phyloP scores from a whole-genome alignment of 2,329 filamentous ascomycete genomes.

The Dothistroma septosporum region DNA sequence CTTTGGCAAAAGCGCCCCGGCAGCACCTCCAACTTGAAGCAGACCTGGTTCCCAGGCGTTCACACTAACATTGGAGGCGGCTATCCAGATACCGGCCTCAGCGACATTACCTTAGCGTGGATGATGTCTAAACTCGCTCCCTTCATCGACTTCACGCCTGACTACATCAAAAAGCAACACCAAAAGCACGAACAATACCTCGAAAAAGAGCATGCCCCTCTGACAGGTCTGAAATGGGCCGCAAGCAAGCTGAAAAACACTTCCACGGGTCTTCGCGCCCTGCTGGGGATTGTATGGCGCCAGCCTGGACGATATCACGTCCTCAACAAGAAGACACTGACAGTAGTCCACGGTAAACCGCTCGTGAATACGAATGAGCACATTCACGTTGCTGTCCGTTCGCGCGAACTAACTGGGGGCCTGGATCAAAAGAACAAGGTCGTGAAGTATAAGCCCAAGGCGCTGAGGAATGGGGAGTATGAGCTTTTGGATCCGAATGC shows the following conservation, averaged over 20 bases:
- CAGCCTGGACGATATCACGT: constrained; percentile 14
- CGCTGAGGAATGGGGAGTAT: constrained; percentile 8
- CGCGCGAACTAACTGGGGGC: constrained; percentile 11
- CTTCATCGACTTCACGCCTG: constrained; percentile 34
- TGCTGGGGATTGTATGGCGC: constrained; percentile 10
- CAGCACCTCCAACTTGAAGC: constrained; percentile 38
- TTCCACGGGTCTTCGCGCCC: constrained; percentile 8
- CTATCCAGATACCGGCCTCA: constrained; percentile 31
- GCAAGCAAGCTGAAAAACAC: constrained; percentile 12
- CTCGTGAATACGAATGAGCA: constrained; percentile 15
- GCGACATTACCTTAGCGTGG: constrained; percentile 39
- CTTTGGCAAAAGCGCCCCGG: constrained; percentile 40
- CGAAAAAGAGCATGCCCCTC: constrained; percentile 8
- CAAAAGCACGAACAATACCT: constrained; percentile 11
- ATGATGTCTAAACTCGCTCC: constrained; percentile 35
- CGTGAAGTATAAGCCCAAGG: constrained; percentile 13
- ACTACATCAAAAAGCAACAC: constrained; percentile 24
- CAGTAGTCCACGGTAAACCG: constrained; percentile 5
- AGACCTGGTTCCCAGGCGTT: constrained; percentile 54
- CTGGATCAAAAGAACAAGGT: constrained; percentile 10
- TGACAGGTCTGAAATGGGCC: constrained; percentile 11
- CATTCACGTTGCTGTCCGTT: constrained; percentile 13
- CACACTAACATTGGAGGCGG: constrained; percentile 53
- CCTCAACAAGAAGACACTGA: constrained; percentile 14
- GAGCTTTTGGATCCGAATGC: constrained; percentile 11